These are phyloP conservation scores for Pseudogymnoascus sp. DNA, from an alignment of 2,329 filamentous ascomycete genomes.

Conservation along the genomic window DNA sequence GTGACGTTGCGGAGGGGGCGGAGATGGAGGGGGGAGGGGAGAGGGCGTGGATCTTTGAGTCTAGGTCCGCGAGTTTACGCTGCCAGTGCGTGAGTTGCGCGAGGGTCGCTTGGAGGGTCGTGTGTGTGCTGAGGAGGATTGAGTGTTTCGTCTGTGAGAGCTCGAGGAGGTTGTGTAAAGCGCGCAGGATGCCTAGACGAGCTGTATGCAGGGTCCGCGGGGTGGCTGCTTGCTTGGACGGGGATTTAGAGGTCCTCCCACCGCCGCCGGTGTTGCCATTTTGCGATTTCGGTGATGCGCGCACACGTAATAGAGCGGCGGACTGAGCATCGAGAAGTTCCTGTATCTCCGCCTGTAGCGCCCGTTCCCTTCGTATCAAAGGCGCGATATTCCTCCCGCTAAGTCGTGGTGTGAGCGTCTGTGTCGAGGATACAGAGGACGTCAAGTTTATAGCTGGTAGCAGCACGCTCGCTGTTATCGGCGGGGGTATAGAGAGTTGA, in stretches of 20 bases:
- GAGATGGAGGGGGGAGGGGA: background rate
- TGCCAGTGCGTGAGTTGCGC: background rate
- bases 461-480: conserved; percentile 13
- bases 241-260: background rate
- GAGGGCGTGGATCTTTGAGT: background rate
- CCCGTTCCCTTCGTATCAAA: conserved; percentile 37
- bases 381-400: background rate
- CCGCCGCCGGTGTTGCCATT: background rate
- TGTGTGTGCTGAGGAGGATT: background rate
- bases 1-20: background rate
- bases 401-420: background rate
- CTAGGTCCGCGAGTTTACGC: background rate
- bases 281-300: background rate
- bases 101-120: background rate
- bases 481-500: background rate
- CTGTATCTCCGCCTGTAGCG: conserved; percentile 53
- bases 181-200: background rate
- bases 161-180: background rate
- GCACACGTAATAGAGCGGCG: conserved; percentile 35
- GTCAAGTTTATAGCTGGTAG: background rate
- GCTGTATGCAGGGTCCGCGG: background rate
- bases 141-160: background rate
- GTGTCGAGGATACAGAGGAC: background rate
- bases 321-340: conserved; percentile 53
- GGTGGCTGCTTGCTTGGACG: background rate